These are phyloP conservation scores for Heracleum sosnowskyi DNA, from an alignment of 129 eudicot genomes.

Conservation along the genomic window DNA sequence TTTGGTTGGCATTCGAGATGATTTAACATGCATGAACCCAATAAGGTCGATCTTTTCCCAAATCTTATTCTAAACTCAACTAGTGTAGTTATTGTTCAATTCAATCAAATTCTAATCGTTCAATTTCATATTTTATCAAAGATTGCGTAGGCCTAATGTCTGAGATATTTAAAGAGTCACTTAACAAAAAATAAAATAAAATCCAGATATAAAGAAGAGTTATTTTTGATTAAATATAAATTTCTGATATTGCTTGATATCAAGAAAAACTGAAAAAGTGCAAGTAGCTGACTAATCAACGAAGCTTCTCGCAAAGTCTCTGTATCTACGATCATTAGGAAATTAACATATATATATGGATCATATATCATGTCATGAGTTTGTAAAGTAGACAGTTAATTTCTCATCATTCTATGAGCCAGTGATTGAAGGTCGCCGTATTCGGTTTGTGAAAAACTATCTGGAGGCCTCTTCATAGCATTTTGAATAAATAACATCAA, in stretches of 20 bases:
- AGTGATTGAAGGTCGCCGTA: slow-evolving; percentile 83
- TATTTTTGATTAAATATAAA: neutral
- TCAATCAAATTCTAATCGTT: neutral
- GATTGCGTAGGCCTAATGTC: neutral
- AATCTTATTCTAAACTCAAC: no score
- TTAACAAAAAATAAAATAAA: no score
- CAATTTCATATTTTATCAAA: neutral
- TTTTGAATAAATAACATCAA: slow-evolving; percentile 13
- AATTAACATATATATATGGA: neutral
- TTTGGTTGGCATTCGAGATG: no score
- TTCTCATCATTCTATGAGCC: slow-evolving; percentile 89
- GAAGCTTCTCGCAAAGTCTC: neutral
- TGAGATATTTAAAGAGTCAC: neutral
- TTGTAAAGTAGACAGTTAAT: slow-evolving; percentile 15
- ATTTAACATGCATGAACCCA: no score
- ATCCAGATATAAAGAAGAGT: neutral
- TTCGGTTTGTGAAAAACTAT: slow-evolving; percentile 38
- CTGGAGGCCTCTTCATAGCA: slow-evolving; percentile 37
- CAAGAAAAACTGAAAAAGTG: neutral
- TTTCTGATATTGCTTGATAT: neutral
- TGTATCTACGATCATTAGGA: neutral
- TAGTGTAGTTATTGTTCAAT: neutral
- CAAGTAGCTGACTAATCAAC: neutral
- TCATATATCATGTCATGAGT: neutral
- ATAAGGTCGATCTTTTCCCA: no score